Conservation (phyloP, 2,329 filamentous ascomycete species). For the Aspergillus flavus region DNA sequence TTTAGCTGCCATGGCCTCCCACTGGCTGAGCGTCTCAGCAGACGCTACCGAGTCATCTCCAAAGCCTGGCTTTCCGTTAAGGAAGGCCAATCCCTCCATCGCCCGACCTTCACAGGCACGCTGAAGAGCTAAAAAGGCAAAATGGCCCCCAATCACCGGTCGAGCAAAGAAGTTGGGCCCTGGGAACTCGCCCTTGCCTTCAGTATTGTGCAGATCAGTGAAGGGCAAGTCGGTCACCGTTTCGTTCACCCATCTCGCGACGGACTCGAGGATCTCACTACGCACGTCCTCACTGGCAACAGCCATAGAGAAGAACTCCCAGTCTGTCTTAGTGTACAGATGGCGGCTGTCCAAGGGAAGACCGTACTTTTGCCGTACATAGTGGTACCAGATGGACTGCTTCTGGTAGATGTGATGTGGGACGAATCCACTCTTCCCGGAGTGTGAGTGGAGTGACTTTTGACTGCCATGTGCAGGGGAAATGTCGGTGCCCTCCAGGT, state of each 20-base stretch:
- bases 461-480: conserved; percentile 23
- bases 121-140: conserved; percentile 80
- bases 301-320: conserved; percentile 86
- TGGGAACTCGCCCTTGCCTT: conserved; percentile 74
- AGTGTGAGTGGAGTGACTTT: conserved; percentile 28
- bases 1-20: conserved; percentile 25
- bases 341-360: conserved; percentile 81
- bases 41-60: conserved; percentile 20
- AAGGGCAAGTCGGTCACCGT: conserved; percentile 75
- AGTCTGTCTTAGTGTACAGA: conserved; percentile 85
- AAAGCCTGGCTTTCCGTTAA: conserved; percentile 39
- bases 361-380: conserved; percentile 78
- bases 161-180: conserved; percentile 76
- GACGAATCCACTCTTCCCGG: conserved; percentile 61
- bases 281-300: conserved; percentile 71
- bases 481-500: conserved; percentile 54
- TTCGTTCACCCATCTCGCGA: conserved; percentile 82
- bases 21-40: conserved; percentile 14
- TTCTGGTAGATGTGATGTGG: conserved; percentile 74
- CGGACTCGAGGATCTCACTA: conserved; percentile 70
- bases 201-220: conserved; percentile 81
- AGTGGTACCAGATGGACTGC: conserved; percentile 79
- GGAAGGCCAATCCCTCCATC: conserved; percentile 57
- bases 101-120: conserved; percentile 74
- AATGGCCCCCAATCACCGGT: conserved; percentile 83